Conservation (phyloP, 2,329 filamentous ascomycete species). For the Aureobasidium namibiae region DNA sequence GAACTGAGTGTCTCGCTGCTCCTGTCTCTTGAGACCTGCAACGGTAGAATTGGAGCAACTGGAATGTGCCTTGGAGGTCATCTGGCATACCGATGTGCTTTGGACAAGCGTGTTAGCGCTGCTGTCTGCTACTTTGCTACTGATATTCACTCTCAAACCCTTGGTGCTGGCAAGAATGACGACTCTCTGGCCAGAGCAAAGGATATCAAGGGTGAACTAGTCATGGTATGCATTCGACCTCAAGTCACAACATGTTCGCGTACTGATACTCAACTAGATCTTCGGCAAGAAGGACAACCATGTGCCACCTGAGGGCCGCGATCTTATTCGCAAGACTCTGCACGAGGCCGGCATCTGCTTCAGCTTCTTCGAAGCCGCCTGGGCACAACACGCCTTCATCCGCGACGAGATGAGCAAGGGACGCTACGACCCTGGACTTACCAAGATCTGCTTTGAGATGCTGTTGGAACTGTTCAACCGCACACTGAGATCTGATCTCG, state of each 20-base stretch:
- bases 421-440: constrained; percentile 81
- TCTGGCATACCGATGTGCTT: constrained; percentile 62
- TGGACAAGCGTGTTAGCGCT: constrained; percentile 69
- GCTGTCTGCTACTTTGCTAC: constrained; percentile 87
- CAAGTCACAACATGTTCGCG: constrained; percentile 15
- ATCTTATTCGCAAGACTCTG: constrained; percentile 74
- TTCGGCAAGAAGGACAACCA: constrained; percentile 89
- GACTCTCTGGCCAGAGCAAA: constrained; percentile 52
- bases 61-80: constrained; percentile 95
- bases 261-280: constrained; percentile 39
- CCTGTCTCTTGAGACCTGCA: constrained; percentile 45
- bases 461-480: constrained; percentile 77
- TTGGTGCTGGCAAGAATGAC: constrained; percentile 61
- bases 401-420: constrained; percentile 87
- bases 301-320: constrained; percentile 72
- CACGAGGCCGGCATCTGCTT: constrained; percentile 67
- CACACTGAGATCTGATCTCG: constrained; percentile 69
- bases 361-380: constrained; percentile 82
- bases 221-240: constrained; percentile 48
- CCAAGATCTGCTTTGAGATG: constrained; percentile 85
- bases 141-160: constrained; percentile 71
- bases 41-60: constrained; percentile 67
- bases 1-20: constrained; percentile 36
- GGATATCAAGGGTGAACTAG: constrained; percentile 68
- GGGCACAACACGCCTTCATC: constrained; percentile 93